Evolutionary conservation across 177 flowering plant species (phyloP), one percentile per base, ranked within the genome.

Genomic region (Vitis hybrid): DNA sequence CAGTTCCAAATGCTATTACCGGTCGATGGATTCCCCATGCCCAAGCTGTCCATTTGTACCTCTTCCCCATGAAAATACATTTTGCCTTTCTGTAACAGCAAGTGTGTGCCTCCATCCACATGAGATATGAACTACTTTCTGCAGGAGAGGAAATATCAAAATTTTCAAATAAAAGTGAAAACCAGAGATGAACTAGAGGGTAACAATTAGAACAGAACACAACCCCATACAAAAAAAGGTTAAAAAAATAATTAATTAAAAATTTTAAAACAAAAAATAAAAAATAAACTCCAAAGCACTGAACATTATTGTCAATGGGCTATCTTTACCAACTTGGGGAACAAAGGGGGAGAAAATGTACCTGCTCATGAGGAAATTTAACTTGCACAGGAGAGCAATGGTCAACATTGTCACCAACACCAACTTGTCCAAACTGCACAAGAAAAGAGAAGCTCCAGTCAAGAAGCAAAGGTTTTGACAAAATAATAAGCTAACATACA

Each of bases 81-180:
- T 91, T 18, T 85, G 82, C 30, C 78, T 78, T 41, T 93, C 98
- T 49, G 94, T 91, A 59, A 91, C 77, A 75, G 97, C 97, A 65
- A 95, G 83, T 10, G 98, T 91, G 80, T 95, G 99, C 81, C 98
- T 91, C 99, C 99, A 95, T 55, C 98, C 99, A 77, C 99, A 95
- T 58, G 97, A 84, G 52, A 95, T 81, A 64, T 89, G 95, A 64
- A 85, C 79, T 70, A 95, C 92, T 85, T 89, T 95, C 99, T 95
- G 93, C 58, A 66, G 69, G 57, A 21, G 50, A 68, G 61, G 14
- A 7, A 17, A 67, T 65, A 78, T 62, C 64, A 17, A 71, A 73
- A 66, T 17, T 32, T 55, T 17, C 9, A 6, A 61, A 67, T 9
- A 57, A 6, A 57, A 60, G 11, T 3, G 35, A 20, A 18, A 32